Evolutionary conservation across 192 early-diverging fungal species (phyloP), one percentile per base, ranked within the genome.

Genomic region (Linnemannia hyalina): DNA sequence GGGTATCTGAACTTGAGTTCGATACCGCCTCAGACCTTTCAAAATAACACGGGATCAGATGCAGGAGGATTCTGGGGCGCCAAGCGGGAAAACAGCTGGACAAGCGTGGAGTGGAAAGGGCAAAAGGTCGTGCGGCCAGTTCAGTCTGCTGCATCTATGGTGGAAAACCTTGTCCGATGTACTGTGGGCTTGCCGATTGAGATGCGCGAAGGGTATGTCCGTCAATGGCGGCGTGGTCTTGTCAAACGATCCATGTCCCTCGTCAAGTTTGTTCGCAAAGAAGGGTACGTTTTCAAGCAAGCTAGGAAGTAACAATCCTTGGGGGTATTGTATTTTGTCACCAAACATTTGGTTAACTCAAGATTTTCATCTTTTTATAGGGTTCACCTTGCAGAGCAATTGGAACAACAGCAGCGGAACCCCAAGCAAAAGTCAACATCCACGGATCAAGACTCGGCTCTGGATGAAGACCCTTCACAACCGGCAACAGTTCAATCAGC

Each of bases 181-280:
- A 80, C 79, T 20, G 80, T 85, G 2, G 81, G 82, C 22, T 63
- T 92, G 3, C 91, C 91, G 0, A 70, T 86, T 9, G 77, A 88
- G 41, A 89, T 90, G 88, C 84, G 91, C 63, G 91, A 92, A 72
- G 88, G 87, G 0, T 92, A 89, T 81, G 87, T 89, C 6, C 80
- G 88, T 7, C 89, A 92, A 72, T 92, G 91, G 91, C 79, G 91
- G 35, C 76, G 88, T 68, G 79, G 83, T 4, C 73, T 92, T 26
- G 81, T 92, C 29, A 86, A 87, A 38, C 80, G 79, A 32, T 87
- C 89, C 6, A 47, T 88, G 73, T 76, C 88, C 7, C 78, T 92
- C 42, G 88, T 92, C n/a, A 92, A 81, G 63, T 86, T 86, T 81
- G 84, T 81, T 72, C 70, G 72, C n/a, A 86, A 70, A n/a, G 84